A percentile compares a stretch with the other conserved stretches of the same genome.
phyloP scores from a whole-genome alignment of 345 rosid species.

The Corymbia maculata region DNA sequence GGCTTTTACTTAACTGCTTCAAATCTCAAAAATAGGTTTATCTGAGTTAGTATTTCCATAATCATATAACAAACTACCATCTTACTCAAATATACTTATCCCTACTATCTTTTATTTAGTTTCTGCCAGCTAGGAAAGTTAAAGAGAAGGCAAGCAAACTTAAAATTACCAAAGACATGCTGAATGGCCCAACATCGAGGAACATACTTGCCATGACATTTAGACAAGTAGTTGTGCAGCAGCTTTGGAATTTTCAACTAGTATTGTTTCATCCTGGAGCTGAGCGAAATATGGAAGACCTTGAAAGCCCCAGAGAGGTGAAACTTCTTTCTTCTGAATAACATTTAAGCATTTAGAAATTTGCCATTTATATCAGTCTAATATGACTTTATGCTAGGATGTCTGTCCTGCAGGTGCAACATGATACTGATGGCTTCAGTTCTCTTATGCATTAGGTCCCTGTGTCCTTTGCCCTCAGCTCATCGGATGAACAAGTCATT shows the following conservation, averaged over 20 bases:
- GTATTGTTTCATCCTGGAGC: slow-evolving; percentile 61
- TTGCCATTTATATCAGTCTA: background rate
- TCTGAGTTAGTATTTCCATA: background rate
- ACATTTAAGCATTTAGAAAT: background rate
- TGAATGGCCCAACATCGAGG: slow-evolving; percentile 23
- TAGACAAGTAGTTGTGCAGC: slow-evolving; percentile 73
- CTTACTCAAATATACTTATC: background rate
- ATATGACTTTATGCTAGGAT: slow-evolving; percentile 21
- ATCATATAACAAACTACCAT: background rate
- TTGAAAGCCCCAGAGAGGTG: slow-evolving; percentile 76
- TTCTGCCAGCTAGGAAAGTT: slow-evolving; percentile 76
- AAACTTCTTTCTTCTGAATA: slow-evolving; percentile 1
- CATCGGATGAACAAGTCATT: slow-evolving; percentile 50
- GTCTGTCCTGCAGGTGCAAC: slow-evolving; percentile 31
- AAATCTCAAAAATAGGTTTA: background rate
- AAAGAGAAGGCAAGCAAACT: slow-evolving; percentile 59
- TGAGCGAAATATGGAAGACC: slow-evolving; percentile 57
- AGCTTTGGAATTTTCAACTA: slow-evolving; percentile 71
- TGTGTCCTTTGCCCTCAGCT: slow-evolving; percentile 43
- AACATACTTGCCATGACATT: slow-evolving; percentile 89
- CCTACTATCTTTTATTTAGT: slow-evolving; percentile 25
- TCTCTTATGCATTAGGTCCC: slow-evolving; percentile 69
- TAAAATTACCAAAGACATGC: slow-evolving; percentile 31
- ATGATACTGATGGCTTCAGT: slow-evolving; percentile 48
- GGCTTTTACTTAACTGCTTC: background rate